These are phyloP conservation scores for Leccinum solheimii DNA, from an alignment of 1,284 basidiomycete species.

Conservation along the genomic window DNA sequence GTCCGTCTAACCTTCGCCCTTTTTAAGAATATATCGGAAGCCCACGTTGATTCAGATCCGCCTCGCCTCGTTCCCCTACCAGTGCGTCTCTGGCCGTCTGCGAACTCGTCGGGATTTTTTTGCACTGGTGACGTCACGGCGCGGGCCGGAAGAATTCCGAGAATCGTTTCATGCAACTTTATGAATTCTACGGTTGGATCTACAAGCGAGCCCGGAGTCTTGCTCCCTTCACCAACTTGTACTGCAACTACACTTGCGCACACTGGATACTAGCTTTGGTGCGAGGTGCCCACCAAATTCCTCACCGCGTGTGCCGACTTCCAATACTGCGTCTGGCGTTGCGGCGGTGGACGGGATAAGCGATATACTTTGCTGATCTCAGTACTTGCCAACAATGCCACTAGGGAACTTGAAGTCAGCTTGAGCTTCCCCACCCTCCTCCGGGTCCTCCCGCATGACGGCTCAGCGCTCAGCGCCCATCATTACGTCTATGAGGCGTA, in stretches of 20 bases:
- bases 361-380: no score
- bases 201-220: no score
- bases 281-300: neutral
- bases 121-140: neutral
- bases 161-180: neutral
- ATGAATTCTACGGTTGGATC: neutral
- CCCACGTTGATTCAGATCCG: neutral
- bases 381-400: neutral
- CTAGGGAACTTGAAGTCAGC: neutral
- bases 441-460: neutral
- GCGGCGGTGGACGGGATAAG: no score
- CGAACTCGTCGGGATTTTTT: neutral
- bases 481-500: neutral
- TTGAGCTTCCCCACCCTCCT: neutral
- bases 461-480: neutral
- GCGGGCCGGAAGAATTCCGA: neutral
- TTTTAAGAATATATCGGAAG: neutral
- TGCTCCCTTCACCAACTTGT: no score
- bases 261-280: no score
- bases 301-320: neutral
- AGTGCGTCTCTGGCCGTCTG: neutral
- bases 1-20: neutral
- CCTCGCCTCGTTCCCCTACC: neutral
- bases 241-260: no score
- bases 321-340: neutral